Conservation (phyloP, 1,139 yeast species). For the Yamadazyma taylorii region DNA sequence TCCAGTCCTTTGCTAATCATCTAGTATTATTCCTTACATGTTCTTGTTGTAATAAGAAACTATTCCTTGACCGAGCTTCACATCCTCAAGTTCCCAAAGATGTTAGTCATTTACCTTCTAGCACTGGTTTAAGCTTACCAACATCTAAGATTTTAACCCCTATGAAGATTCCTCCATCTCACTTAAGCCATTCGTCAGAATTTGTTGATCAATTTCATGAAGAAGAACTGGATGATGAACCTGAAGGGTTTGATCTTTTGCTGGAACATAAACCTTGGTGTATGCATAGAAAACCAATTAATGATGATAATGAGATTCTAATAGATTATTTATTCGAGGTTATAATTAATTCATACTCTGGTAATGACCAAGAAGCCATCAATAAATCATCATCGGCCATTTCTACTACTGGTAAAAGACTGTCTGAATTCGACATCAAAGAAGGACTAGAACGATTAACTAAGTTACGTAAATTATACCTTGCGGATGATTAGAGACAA, state of each 20-base stretch:
- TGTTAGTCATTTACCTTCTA: conserved; percentile 5
- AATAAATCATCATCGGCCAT: not conserved
- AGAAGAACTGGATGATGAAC: conserved; percentile 18
- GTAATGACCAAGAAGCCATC: not conserved
- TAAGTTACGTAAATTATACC: conserved; percentile 36
- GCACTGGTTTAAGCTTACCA: conserved; percentile 20
- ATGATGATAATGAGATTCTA: conserved; percentile 8
- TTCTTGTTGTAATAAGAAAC: conserved; percentile 36
- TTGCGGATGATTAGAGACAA: conserved; percentile 21
- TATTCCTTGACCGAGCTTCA: conserved; percentile 24
- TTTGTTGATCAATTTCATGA: conserved; percentile 11
- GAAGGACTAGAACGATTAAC: conserved; percentile 35
- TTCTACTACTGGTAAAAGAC: conserved; percentile 11
- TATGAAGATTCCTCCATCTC: conserved; percentile 27
- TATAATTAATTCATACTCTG: conserved; percentile 11
- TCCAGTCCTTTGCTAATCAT: conserved; percentile 29
- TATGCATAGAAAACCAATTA: conserved; percentile 14
- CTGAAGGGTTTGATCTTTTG: conserved; percentile 22
- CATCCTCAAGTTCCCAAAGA: conserved; percentile 10
- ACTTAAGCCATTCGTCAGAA: conserved; percentile 2
- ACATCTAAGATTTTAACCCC: conserved; percentile 33
- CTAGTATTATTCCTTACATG: conserved; percentile 35
- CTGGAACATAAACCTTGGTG: conserved; percentile 43
- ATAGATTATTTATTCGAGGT: conserved; percentile 27
- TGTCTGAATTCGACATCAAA: conserved; percentile 27